These are phyloP conservation scores for Starmerella stigmatis DNA, from an alignment of 805 yeast genomes.

Conservation along the genomic window DNA sequence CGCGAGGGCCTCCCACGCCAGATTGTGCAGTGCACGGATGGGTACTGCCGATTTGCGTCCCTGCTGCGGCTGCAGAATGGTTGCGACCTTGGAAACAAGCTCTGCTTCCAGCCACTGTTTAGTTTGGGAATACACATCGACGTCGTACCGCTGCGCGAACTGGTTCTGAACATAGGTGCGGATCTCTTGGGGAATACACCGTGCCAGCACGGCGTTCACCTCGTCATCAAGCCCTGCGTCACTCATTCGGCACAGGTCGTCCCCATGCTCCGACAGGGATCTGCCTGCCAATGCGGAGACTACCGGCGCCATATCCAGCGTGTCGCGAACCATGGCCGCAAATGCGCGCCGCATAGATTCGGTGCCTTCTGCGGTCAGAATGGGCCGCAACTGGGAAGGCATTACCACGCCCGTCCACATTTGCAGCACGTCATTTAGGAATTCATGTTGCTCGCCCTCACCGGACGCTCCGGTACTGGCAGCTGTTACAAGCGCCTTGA, in stretches of 20 bases:
- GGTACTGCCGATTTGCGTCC: conserved; percentile 7
- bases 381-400: neutral
- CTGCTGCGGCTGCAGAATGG: neutral
- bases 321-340: conserved; percentile 16
- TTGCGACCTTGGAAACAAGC: conserved; percentile 1
- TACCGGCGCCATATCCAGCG: conserved; percentile 11
- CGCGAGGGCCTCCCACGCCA: conserved; percentile 18
- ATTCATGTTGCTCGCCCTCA: neutral
- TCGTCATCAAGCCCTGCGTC: conserved; percentile 24
- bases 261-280: neutral
- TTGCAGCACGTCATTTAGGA: conserved; percentile 14
- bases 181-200: conserved; percentile 17
- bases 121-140: neutral
- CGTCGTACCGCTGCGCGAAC: conserved; percentile 16
- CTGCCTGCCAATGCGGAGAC: conserved; percentile 5
- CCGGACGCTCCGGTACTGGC: neutral
- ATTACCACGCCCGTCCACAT: neutral
- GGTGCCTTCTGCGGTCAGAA: neutral
- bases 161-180: conserved; percentile 9
- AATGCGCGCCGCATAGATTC: neutral
- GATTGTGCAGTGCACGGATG: neutral
- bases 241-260: conserved; percentile 3
- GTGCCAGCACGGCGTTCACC: conserved; percentile 20
- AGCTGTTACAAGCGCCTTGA: neutral
- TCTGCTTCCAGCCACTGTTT: conserved; percentile 8